Evolutionary conservation across 1,284 basidiomycete species (phyloP), one percentile per base, ranked within the genome.

Genomic region (Pisolithus thermaeus): DNA sequence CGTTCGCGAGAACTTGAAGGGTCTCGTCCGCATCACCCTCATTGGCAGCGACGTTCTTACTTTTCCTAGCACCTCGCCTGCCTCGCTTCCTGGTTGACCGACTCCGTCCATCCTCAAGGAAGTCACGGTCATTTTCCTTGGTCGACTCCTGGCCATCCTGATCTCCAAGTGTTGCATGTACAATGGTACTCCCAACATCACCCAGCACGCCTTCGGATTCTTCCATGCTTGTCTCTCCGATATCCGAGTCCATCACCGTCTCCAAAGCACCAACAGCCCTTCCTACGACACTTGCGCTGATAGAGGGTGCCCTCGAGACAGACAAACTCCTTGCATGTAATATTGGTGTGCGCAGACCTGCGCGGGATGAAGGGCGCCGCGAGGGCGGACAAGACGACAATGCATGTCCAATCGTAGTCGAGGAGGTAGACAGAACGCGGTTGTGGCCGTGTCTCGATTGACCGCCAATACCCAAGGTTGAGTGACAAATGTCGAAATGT

Each of bases 61-160:
- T 59, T 69, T 85, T 89, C 54, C 90, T 76, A 8, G 84, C 81
- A 37, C 90, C 90, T 43, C 90, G 80, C 68, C 89, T 92, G 52
- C 90, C 78, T 25, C 87, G 79, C 67, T 84, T 90, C 63, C 79
- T 80, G 36, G 76, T 87, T 49, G 85, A 87, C 20, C 49, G 82
- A 77, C 52, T 64, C 54, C 47, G 63, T 40, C 55, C 74, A 39
- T 73, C 66, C 11, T 71, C 69, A 36, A 73, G 51, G 39, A 46
- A 47, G n/a, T 72, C 72, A 55, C 54, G 61, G 41, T 72, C 69
- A 20, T 52, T 46, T 18, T 65, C 59, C 11, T 49, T 44, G 9
- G n/a, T 7, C 14, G 43, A 28, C 16, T 22, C 44, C 3, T 1
- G 23, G 12, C 22, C 18, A n/a, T 44, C 50, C 35, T 55, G 60